A percentile compares a stretch with the other conserved stretches of the same genome.
Conservation (phyloP, 345 rosid species). For the Eucalyptus lansdowneana region DNA sequence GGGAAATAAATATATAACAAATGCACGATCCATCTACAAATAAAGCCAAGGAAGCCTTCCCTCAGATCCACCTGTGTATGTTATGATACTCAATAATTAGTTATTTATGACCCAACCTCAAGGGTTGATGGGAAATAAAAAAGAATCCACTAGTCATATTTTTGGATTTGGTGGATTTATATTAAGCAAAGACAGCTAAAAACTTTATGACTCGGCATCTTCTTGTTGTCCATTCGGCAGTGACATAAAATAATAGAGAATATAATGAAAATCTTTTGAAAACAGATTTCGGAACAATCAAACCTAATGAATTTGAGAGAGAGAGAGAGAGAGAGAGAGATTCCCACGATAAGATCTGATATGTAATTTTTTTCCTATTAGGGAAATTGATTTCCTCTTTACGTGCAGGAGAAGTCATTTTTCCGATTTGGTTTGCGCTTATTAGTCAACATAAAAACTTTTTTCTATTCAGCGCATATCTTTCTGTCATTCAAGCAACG, state of each 20-base stretch:
- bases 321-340: background rate
- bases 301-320: background rate
- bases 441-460: background rate
- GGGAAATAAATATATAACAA: background rate
- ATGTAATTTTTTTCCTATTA: background rate
- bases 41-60: background rate
- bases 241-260: background rate
- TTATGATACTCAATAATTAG: background rate
- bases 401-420: background rate
- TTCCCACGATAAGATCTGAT: background rate
- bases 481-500: background rate
- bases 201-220: background rate
- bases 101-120: background rate
- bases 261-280: background rate
- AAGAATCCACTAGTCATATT: background rate
- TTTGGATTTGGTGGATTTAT: background rate
- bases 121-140: background rate
- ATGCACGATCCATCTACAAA: background rate
- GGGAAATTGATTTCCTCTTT: background rate
- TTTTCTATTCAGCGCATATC: background rate
- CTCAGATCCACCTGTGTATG: background rate
- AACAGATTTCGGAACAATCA: background rate
- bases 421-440: background rate
- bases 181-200: background rate
- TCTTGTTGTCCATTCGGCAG: background rate